Conservation (phyloP, 192 early-diverging fungal species). For the Ambispora gerdemannii region DNA sequence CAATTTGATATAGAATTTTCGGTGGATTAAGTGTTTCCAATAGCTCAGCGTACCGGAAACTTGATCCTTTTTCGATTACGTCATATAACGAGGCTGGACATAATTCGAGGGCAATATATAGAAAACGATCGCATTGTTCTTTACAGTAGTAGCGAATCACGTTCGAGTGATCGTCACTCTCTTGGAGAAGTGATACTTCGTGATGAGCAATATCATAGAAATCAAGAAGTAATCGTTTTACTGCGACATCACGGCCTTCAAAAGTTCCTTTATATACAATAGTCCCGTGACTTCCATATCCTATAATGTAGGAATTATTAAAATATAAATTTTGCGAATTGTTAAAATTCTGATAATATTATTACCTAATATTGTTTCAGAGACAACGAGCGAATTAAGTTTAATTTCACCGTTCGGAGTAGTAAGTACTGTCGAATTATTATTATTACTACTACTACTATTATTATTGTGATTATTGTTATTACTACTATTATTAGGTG, state of each 20-base stretch:
- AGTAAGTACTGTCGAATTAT: slow-evolving; percentile 2
- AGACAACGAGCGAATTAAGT: slow-evolving; percentile 56
- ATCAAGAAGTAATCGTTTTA: slow-evolving; percentile 90
- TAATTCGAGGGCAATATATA: slow-evolving; percentile 96
- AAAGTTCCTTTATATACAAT: slow-evolving; percentile 94
- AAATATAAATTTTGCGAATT: not conserved
- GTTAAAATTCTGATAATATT: not conserved
- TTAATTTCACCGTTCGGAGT: slow-evolving; percentile 33
- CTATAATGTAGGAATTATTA: slow-evolving; percentile 40
- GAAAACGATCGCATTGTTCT: slow-evolving; percentile 85
- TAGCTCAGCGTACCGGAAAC: slow-evolving; percentile 44
- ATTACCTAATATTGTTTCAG: slow-evolving; percentile 48
- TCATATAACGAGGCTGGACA: slow-evolving; percentile 90
- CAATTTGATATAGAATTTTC: slow-evolving; percentile 78
- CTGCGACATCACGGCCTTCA: slow-evolving; percentile 87
- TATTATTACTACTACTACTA: not conserved
- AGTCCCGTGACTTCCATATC: slow-evolving; percentile 95
- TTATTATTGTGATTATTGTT: too few relatives aligned
- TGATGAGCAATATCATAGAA: slow-evolving; percentile 96
- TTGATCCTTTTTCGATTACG: slow-evolving; percentile 61
- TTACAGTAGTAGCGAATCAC: slow-evolving; percentile 93
- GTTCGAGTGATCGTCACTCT: slow-evolving; percentile 94
- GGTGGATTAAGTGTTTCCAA: slow-evolving; percentile 57
- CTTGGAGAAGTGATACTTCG: slow-evolving; percentile 88
- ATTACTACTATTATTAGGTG: not conserved